These are phyloP conservation scores for Ceratocystiopsis minuta DNA, from an alignment of 2,329 filamentous ascomycete species.

Conservation along the genomic window DNA sequence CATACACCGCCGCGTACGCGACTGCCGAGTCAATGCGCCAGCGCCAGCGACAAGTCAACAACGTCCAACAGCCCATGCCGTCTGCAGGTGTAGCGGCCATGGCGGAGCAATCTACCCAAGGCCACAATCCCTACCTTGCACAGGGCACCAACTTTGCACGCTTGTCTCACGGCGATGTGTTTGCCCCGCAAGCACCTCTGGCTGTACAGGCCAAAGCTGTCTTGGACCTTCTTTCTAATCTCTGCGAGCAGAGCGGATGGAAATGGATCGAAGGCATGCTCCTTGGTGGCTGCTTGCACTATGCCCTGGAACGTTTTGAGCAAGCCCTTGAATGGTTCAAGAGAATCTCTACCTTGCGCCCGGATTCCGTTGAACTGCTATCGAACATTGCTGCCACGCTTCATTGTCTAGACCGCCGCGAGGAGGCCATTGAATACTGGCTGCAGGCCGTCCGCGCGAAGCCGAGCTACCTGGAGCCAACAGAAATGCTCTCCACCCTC, in stretches of 20 bases:
- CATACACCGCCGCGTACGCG: background rate
- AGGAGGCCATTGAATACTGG: conserved; percentile 80
- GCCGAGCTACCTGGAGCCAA: conserved; percentile 83
- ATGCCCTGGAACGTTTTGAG: conserved; percentile 71
- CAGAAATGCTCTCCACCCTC: conserved; percentile 81
- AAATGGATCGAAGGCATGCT: conserved; percentile 88
- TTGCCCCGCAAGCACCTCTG: conserved; percentile 18
- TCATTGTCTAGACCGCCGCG: conserved; percentile 61
- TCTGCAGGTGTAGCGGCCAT: background rate
- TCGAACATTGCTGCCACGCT: conserved; percentile 85
- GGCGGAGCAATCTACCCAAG: conserved; percentile 3
- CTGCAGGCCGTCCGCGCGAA: conserved; percentile 62
- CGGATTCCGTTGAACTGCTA: conserved; percentile 70
- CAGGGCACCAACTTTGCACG: no score
- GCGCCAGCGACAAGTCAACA: background rate
- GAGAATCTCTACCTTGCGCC: conserved; percentile 38
- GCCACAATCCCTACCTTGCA: conserved; percentile 1
- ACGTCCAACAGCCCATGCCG: background rate
- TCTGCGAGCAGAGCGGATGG: conserved; percentile 69
- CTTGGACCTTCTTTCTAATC: conserved; percentile 50
- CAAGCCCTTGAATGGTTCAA: conserved; percentile 60
- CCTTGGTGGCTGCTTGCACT: conserved; percentile 77
- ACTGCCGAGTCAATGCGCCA: background rate
- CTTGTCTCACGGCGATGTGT: no score
- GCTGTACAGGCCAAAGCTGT: conserved; percentile 43